Evolutionary conservation across 306 rosid genomes (phyloP), one percentile per base, ranked within the genome.

Genomic region (Arachis stenosperma): DNA sequence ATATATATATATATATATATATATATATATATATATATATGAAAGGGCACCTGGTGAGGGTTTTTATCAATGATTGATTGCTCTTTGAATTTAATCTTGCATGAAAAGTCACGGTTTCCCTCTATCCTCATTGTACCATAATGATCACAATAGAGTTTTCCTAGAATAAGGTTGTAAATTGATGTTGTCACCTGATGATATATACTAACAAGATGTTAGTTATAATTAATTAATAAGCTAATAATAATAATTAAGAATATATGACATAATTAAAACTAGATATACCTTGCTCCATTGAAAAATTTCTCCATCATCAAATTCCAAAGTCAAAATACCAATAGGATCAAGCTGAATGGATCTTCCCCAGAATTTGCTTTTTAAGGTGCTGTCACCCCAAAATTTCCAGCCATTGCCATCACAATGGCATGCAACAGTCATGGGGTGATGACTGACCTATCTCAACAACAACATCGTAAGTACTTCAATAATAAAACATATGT

Each of bases 291-390:
- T 88, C 99, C 99, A 94, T 69, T 74, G 90, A 65, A 85, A 86
- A 39, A 90, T 81, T 86, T 91, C 97, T 55, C 97, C 95, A 13
- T 94, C 96, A 56, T 89, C 99, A 86, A 94, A 91, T 69, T 94
- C 93, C 77, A 94, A 54, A 36, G 88, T 89, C 81, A 94, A 84
- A 47, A 82, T 11, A 65, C 99, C 99, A 80, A 89, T 81, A 73
- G 99, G 99, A 81, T 94, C 99, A 70, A 91, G 87, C 81, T 94
- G 99, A 81, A 94, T 91, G 30, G 99, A 91, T 52, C 97, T 95
- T 66, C 99, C 97, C 96, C 95, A 91, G 79, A 94, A 94, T 85
- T 91, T 94, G 74, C 95, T 94, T 84, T 86, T 94, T 73, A 94
- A 79, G 59, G 80, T 90, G 82, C 86, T 88, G 63, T 94, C 99